Percentiles rank a stretch among this genome's conserved stretches.
phyloP scores from a whole-genome alignment of 305 asterid genomes.

The Coffea humblotiana region DNA sequence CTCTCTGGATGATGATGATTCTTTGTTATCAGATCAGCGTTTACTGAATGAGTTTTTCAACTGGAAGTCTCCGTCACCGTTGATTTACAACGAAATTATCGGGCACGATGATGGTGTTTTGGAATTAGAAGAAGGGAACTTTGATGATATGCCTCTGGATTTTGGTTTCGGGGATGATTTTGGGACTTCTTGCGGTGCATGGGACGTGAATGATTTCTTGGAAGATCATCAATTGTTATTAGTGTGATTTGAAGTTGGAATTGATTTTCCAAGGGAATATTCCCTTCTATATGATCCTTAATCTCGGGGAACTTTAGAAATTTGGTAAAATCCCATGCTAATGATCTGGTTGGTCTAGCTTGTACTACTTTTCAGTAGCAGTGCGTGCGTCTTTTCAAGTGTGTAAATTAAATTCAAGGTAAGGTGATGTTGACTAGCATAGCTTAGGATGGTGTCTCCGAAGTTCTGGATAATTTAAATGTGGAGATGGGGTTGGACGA shows the following conservation, averaged over 20 bases:
- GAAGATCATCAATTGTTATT: conserved; percentile 22
- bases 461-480: not conserved
- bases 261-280: not conserved
- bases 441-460: not conserved
- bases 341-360: not conserved
- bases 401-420: not conserved
- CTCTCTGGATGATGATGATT: conserved; percentile 28
- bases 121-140: conserved; percentile 20
- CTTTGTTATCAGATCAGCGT: conserved; percentile 42
- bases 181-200: conserved; percentile 31
- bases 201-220: conserved; percentile 40
- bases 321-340: not conserved
- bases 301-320: not conserved
- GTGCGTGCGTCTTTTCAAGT: too few species aligned
- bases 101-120: not conserved
- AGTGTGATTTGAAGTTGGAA: not conserved
- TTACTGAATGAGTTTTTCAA: conserved; percentile 39
- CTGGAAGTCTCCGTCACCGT: conserved; percentile 37
- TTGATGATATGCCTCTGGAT: conserved; percentile 22
- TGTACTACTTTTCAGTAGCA: not conserved
- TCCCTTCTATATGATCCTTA: not conserved
- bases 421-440: not conserved
- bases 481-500: not conserved
- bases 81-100: conserved; percentile 29
- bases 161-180: conserved; percentile 29